Evolutionary conservation across 805 yeast species (phyloP).

Genomic region (Teunomyces tritomae): DNA sequence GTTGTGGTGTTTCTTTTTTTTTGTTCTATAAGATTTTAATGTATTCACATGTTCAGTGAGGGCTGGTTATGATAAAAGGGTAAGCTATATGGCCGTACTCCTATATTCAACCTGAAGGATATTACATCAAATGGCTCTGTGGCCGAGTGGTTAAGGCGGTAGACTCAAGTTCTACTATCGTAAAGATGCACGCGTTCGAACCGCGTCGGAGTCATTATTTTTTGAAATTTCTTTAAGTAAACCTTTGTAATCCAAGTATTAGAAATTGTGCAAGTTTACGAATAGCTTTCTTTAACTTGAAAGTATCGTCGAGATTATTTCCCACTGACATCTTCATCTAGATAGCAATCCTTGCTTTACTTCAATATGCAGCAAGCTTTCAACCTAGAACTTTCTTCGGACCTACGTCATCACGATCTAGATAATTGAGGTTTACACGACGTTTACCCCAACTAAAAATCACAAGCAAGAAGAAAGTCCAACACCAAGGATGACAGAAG

Average conservation of each 20-base stretch:
- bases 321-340: too few species aligned
- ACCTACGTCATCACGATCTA: neutral
- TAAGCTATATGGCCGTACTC: too few species aligned
- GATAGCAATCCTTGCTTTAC: too few species aligned
- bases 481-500: constrained; percentile 5
- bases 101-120: neutral
- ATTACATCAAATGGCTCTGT: neutral
- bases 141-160: constrained; percentile 5
- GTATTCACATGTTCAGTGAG: too few species aligned
- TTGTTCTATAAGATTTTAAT: neutral
- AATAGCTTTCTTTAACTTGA: too few species aligned
- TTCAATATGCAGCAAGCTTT: too few species aligned
- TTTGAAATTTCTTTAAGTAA: neutral
- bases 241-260: too few species aligned
- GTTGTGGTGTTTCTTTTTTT: neutral
- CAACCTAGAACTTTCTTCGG: too few species aligned
- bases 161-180: constrained; percentile 4
- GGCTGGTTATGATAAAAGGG: too few species aligned
- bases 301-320: neutral
- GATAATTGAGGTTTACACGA: neutral
- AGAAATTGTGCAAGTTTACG: too few species aligned
- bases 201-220: constrained; percentile 4
- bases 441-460: constrained; percentile 6
- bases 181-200: constrained; percentile 5
- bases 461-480: neutral